phyloP scores from a whole-genome alignment of 2,329 filamentous ascomycete genomes.

The Fusarium tjaetaba region DNA sequence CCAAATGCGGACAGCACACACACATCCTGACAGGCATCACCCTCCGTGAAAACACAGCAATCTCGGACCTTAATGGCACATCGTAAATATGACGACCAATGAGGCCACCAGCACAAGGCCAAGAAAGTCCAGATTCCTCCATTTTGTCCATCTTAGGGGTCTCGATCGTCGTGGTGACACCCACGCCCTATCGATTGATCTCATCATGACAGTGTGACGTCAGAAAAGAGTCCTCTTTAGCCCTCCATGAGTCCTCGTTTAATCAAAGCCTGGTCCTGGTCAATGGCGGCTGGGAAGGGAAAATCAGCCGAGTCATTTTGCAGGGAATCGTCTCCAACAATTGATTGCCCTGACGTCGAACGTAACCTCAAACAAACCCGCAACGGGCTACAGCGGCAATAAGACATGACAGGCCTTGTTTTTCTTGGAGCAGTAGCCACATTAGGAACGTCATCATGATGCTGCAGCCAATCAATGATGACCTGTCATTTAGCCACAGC shows the following conservation, averaged over 20 bases:
- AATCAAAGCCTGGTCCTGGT: constrained; percentile 1
- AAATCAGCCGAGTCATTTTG: constrained; percentile 23
- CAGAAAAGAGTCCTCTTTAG: constrained; percentile 3
- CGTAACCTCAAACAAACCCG: constrained; percentile 26
- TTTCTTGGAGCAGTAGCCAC: constrained; percentile 23
- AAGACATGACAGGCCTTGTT: constrained; percentile 26
- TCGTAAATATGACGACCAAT: constrained; percentile 15
- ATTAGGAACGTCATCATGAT: constrained; percentile 17
- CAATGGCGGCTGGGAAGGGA: not conserved
- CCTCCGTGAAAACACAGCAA: not conserved
- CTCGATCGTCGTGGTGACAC: constrained; percentile 28
- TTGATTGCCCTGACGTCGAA: constrained; percentile 26
- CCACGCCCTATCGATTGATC: constrained; percentile 17
- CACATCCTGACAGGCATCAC: constrained; percentile 14
- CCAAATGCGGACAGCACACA: constrained; percentile 33
- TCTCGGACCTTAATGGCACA: constrained; percentile 3
- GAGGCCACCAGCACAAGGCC: not conserved
- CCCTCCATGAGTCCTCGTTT: not conserved
- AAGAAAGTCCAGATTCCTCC: not conserved
- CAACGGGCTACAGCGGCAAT: constrained; percentile 26
- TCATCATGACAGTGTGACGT: constrained; percentile 40
- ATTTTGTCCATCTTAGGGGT: not conserved
- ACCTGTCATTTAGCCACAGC: constrained; percentile 16
- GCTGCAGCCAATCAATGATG: constrained; percentile 8
- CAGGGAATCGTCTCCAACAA: constrained; percentile 20